These are phyloP conservation scores for Pseudomonodictys pantanalensis DNA, from an alignment of 495 filamentous ascomycete genomes.

Conservation along the genomic window DNA sequence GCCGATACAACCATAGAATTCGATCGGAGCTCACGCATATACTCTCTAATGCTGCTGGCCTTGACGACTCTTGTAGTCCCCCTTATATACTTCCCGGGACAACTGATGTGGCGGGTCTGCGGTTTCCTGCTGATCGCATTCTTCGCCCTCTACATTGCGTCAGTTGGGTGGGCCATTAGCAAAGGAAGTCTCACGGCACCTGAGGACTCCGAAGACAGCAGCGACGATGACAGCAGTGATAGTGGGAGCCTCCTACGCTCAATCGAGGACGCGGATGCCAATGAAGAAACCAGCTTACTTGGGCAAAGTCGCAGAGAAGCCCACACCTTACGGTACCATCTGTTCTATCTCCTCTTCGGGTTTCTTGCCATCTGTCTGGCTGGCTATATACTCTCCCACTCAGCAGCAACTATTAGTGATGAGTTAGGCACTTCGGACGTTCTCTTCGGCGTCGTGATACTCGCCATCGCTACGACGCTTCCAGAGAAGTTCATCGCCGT, in stretches of 20 bases:
- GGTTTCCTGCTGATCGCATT: slow-evolving; percentile 45
- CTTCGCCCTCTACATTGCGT: slow-evolving; percentile 50
- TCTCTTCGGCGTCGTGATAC: slow-evolving; percentile 52
- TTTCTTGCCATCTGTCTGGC: slow-evolving; percentile 50
- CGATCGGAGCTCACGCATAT: slow-evolving; percentile 51
- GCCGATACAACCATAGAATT: slow-evolving; percentile 34
- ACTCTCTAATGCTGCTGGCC: slow-evolving; percentile 42
- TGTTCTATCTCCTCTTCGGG: slow-evolving; percentile 47
- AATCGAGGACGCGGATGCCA: no score
- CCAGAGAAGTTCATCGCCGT: slow-evolving; percentile 56
- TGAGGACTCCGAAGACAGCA: slow-evolving; percentile 41
- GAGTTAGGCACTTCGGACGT: slow-evolving; percentile 46
- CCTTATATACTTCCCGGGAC: slow-evolving; percentile 34
- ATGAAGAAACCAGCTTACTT: no score
- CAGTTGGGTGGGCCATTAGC: slow-evolving; percentile 49
- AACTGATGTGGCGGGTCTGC: slow-evolving; percentile 33
- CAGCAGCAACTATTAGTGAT: slow-evolving; percentile 29
- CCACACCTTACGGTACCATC: slow-evolving; percentile 40
- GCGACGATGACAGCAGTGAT: slow-evolving; percentile 18
- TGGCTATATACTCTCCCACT: slow-evolving; percentile 28
- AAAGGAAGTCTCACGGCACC: slow-evolving; percentile 45
- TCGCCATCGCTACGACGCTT: slow-evolving; percentile 56
- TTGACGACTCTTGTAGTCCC: slow-evolving; percentile 44
- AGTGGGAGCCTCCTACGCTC: background rate
- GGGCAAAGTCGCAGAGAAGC: slow-evolving; percentile 6